Base-by-base conservation (phyloP, 768 basidiomycete genomes). In the Neoboletus brunneissimus region DNA sequence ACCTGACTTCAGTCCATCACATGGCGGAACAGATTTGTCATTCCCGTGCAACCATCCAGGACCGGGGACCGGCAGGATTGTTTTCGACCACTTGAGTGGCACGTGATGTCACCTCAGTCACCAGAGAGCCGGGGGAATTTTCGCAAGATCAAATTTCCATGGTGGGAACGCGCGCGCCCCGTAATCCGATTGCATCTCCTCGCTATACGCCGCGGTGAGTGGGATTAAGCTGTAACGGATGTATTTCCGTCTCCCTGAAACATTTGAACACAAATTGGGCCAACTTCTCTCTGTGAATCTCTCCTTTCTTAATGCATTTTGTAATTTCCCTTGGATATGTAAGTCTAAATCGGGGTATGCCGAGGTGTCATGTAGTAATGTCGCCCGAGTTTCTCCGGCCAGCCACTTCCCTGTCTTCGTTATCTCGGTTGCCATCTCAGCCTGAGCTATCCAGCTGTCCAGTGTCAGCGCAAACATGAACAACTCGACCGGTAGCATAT, bases 401-500 rank as follows among this genome's bases (percentile, higher is more conserved):
- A 18, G 31, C 29, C 16, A n/a, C 20, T 18, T 40, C 8, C 1
- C 11, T 5, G 16, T 16, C 10, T 23, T 42, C n/a, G 18, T 34
- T 2, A 22, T 13, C 16, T 2, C 40, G 13, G 6, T 35, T 29
- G 13, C 38, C 3, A 35, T 27, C 31, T 32, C 37, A 38, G 6
- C 45, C 29, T 16, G n/a, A 23, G 5, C 16, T 35, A 35, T 10
- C n/a, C 22, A n/a, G 29, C 23, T 35, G 29, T 10, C n/a, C 22
- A n/a, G 29, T 25, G 23, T 59, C n/a, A 22, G 32, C 9, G 4
- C 42, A 11, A 23, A 20, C 52, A 54, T 43, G 55, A 45, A 18
- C 56, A 58, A 47, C 20, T 57, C 65, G 11, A 55, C 56, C 5
- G 15, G 15, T 18, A 61, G 51, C 27, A 59, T 59, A 49, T 63